Evolutionary conservation across 257 asterid species (phyloP), one percentile per base, ranked within the genome.

Genomic region (Cynanchum wilfordii): DNA sequence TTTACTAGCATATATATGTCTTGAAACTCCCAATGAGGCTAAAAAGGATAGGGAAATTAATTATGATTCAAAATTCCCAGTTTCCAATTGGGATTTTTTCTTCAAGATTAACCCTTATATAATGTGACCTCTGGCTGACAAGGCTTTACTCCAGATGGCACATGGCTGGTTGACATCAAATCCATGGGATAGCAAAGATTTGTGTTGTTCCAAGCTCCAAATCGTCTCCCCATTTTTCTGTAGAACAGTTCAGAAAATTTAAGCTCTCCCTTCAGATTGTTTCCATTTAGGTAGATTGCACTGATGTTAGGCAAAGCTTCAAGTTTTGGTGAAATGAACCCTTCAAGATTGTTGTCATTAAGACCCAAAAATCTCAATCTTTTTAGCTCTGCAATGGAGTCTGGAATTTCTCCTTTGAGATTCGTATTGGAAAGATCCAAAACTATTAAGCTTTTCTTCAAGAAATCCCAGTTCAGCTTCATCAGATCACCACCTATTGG

Each of bases 201-300:
- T 51, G 96, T 89, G 77, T 95, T 95, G 22, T 82, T 85, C 98
- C 97, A 95, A 25, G 88, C 96, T 79, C 97, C 91, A 72, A 95
- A 95, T 17, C 96, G 73, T 73, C 96, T 82, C 29, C 97, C 96
- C 96, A 92, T 77, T 80, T 79, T 89, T 45, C 83, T 86, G 69
- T 84, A 94, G 78, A 92, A 92, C 82, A 22, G 13, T 57, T 78
- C 81, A 19, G 93, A 73, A 82, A 95, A 95, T 66, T 81, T 74
- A 57, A 95, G 93, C 80, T 84, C 83, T 10, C 99, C 99, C 56
- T 90, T 87, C 82, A 95, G 83, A 75, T 95, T 89, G 76, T 95
- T 95, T 7, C 96, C 96, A 76, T 95, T 86, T 50, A 95, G 59
- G 79, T 90, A 92, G 57, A 95, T 56, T 10, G 96, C 91, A 81